Percentiles rank a stretch among this genome's conserved stretches.
Evolutionary conservation across 805 yeast genomes (phyloP).

Genomic region (Kluyveromyces wickerhamii): DNA sequence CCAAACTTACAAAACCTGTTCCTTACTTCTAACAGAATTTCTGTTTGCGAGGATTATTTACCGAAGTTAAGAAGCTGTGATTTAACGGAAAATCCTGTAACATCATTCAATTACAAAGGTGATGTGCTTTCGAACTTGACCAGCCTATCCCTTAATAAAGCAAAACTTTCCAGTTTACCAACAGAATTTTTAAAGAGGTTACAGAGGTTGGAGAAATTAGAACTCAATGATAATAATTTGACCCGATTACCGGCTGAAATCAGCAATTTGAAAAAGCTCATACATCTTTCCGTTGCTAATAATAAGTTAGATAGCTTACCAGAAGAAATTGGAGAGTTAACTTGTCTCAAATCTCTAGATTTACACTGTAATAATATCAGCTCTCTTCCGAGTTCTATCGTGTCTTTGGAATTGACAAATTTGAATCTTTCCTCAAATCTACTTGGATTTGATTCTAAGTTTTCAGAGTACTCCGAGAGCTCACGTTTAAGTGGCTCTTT

Average conservation of each 20-base stretch:
- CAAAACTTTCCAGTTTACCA: constrained; percentile 70
- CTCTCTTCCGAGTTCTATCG: constrained; percentile 55
- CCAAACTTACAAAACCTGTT: constrained; percentile 63
- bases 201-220: constrained; percentile 61
- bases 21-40: constrained; percentile 67
- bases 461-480: constrained; percentile 11
- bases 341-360: constrained; percentile 58
- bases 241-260: constrained; percentile 68
- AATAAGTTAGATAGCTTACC: constrained; percentile 75
- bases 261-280: constrained; percentile 48
- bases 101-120: constrained; percentile 36
- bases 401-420: constrained; percentile 51
- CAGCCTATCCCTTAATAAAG: constrained; percentile 69
- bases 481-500: constrained; percentile 42
- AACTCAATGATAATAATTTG: constrained; percentile 74
- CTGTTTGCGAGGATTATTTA: constrained; percentile 58
- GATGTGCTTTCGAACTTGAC: constrained; percentile 51
- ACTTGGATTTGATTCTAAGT: constrained; percentile 33
- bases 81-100: constrained; percentile 77
- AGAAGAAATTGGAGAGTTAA: constrained; percentile 48
- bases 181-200: constrained; percentile 52
- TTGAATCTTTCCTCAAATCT: constrained; percentile 72
- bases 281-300: constrained; percentile 59
- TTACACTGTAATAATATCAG: constrained; percentile 80
- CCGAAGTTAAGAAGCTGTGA: constrained; percentile 59